Evolutionary conservation across 257 asterid species (phyloP).

Genomic region (Mitragyna speciosa): DNA sequence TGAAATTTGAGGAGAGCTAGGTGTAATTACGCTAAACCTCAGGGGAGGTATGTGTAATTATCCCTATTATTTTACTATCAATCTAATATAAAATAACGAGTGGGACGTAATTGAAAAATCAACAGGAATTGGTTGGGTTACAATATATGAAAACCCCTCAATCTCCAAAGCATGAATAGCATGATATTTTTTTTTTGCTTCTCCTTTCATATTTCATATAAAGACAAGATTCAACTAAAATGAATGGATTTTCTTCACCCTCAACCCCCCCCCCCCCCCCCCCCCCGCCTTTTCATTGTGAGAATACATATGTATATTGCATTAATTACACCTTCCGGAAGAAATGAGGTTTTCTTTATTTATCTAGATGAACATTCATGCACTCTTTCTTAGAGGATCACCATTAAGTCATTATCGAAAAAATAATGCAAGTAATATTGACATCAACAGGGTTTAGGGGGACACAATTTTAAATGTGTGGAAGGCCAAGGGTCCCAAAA

Average conservation of each 20-base stretch:
- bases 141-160: too few species aligned
- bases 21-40: too few species aligned
- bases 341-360: background rate
- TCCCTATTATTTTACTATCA: too few species aligned
- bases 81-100: too few species aligned
- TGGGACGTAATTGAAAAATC: too few species aligned
- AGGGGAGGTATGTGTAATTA: too few species aligned
- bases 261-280: background rate
- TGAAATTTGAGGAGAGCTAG: too few species aligned
- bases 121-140: too few species aligned
- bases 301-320: background rate
- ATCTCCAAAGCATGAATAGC: too few species aligned
- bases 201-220: too few species aligned
- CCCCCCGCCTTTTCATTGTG: too few species aligned
- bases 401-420: background rate
- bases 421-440: background rate
- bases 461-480: background rate
- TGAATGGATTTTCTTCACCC: background rate
- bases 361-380: background rate
- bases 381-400: background rate
- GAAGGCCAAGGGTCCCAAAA: constrained; percentile 6
- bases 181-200: too few species aligned
- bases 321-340: background rate
- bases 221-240: background rate
- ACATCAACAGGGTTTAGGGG: background rate